Evolutionary conservation across 2,329 filamentous ascomycete species (phyloP).

Genomic region (Epichloe scottii): DNA sequence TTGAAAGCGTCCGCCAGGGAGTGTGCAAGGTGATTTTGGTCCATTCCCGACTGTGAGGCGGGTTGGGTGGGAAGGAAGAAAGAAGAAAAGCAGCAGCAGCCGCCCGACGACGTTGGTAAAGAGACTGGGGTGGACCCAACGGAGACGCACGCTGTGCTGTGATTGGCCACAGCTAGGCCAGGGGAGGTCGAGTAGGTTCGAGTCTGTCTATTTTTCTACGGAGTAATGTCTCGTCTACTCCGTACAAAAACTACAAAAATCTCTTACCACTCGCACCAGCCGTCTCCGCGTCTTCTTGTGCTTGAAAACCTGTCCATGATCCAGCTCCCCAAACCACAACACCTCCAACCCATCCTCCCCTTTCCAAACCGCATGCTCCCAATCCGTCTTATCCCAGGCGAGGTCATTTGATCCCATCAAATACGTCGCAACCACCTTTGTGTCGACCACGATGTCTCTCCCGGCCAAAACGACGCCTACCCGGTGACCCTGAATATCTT

Average conservation of each 20-base stretch:
- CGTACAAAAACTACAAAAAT: no score
- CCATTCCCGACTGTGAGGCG: slow-evolving; percentile 19
- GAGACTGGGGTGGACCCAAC: not conserved
- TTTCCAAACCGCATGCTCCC: slow-evolving; percentile 17
- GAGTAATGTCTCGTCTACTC: no score
- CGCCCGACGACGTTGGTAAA: not conserved
- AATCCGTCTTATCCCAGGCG: not conserved
- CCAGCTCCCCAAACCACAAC: slow-evolving; percentile 39
- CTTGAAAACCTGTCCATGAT: slow-evolving; percentile 45
- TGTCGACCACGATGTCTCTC: slow-evolving; percentile 42
- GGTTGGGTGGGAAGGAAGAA: slow-evolving; percentile 3
- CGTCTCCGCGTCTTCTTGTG: slow-evolving; percentile 17
- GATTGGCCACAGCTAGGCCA: not conserved
- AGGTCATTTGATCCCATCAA: slow-evolving; percentile 19
- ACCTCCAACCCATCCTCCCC: slow-evolving; percentile 32
- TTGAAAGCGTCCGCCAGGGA: slow-evolving; percentile 53
- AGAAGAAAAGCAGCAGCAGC: slow-evolving; percentile 5
- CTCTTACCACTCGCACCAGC: slow-evolving; percentile 11
- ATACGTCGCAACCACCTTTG: slow-evolving; percentile 38
- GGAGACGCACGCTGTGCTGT: not conserved
- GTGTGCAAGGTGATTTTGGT: slow-evolving; percentile 32
- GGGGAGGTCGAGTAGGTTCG: no score
- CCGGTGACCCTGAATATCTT: slow-evolving; percentile 30
- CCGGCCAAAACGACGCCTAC: slow-evolving; percentile 38
- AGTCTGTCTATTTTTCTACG: no score